Evolutionary conservation across 176 grass and related monocot species (phyloP).

Genomic region (Avena eriantha): DNA sequence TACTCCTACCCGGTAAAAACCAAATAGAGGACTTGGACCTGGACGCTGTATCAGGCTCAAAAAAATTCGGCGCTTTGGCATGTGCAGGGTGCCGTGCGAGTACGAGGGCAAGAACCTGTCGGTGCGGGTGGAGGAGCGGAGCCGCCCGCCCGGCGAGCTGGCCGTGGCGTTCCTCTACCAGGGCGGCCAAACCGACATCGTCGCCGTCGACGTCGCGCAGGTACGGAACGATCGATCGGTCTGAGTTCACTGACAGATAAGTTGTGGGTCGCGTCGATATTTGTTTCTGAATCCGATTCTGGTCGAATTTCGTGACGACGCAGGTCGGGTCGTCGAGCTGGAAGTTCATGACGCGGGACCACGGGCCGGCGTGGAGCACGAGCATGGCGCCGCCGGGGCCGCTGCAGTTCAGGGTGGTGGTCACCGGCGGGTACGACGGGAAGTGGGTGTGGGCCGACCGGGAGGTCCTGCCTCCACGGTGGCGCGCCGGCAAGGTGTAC

Average conservation of each 20-base stretch:
- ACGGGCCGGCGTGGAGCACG: constrained; percentile 91
- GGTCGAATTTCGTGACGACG: background rate
- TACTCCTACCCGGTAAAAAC: background rate
- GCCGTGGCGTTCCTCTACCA: constrained; percentile 86
- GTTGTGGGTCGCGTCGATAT: too few relatives aligned
- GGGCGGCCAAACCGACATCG: constrained; percentile 95
- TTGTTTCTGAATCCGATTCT: background rate
- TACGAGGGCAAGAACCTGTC: constrained; percentile 70
- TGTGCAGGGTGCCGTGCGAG: constrained; percentile 80
- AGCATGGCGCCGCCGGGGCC: constrained; percentile 67
- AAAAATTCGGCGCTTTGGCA: background rate
- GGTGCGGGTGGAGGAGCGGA: constrained; percentile 70
- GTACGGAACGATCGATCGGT: constrained; percentile 15
- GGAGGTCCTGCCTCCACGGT: constrained; percentile 58
- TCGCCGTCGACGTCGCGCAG: constrained; percentile 85
- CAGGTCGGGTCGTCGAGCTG: constrained; percentile 80
- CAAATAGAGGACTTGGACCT: background rate
- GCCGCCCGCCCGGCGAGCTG: constrained; percentile 52
- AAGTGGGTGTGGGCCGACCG: constrained; percentile 83
- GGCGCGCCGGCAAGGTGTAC: constrained; percentile 72
- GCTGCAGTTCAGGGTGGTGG: constrained; percentile 86
- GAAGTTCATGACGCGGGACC: constrained; percentile 85
- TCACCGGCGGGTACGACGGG: constrained; percentile 91
- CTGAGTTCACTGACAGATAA: too few relatives aligned
- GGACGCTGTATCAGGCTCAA: background rate